Evolutionary conservation across 306 rosid species (phyloP), one percentile per base, ranked within the genome.

Genomic region (Prunus mume): DNA sequence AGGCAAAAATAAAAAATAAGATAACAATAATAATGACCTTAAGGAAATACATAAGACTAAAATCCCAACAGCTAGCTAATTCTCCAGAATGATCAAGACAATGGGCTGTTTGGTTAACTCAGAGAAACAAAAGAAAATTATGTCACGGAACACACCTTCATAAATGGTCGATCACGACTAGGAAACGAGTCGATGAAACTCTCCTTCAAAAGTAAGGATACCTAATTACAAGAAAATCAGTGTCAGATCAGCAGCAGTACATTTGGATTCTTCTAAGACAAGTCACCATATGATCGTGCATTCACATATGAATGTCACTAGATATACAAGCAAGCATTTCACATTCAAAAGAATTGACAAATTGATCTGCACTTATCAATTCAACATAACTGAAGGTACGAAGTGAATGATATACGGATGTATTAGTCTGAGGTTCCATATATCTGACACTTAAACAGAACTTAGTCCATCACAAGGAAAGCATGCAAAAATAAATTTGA

Each of bases 151-250:
- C 86, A 65, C 55, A 96, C 99, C 99, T 96, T 96, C 98, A 96
- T 88, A 88, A 96, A 96, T 68, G 99, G 86, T 51, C 87, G 93
- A 83, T 92, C 99, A 9, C 91, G 96, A 67, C 83, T 82, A 47
- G 97, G 90, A 78, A 89, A 92, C 11, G 99, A 96, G 82, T 96
- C 97, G 0, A 96, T 91, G 86, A 89, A 96, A 86, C 99, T 96
- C 87, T 96, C 99, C 89, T 87, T 96, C 93, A 96, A 74, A 82
- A 96, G 99, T 86, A 96, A 85, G 2, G 99, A 96, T 49, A 96
- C 99, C 99, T 96, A 75, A 63, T 74, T 56, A 46, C 65, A 80
- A 77, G 52, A 47, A 67, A 54, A 30, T 22, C 20, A 62, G 25
- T 60, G 73, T 68, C 78, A 85, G 81, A 84, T 76, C 63, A 12